These are phyloP conservation scores for Stemphylium lycopersici DNA, from an alignment of 2,329 filamentous ascomycete species.

Conservation along the genomic window DNA sequence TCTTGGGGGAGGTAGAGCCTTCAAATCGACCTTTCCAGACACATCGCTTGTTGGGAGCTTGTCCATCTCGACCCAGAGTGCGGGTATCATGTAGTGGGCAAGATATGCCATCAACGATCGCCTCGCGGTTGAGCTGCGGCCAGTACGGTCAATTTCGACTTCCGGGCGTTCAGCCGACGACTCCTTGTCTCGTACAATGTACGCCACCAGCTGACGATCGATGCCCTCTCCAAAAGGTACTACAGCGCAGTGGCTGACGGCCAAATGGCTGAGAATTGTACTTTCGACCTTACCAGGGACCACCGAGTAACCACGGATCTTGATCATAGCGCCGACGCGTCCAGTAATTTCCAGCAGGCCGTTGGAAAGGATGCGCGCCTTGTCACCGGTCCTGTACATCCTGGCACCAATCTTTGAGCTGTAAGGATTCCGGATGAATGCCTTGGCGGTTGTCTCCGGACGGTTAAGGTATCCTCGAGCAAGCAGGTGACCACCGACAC, in stretches of 20 bases:
- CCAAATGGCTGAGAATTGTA: constrained; percentile 71
- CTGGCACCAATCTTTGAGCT: constrained; percentile 63
- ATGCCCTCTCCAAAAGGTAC: constrained; percentile 77
- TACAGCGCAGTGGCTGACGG: constrained; percentile 74
- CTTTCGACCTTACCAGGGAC: constrained; percentile 79
- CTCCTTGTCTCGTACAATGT: constrained; percentile 72
- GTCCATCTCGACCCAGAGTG: constrained; percentile 75
- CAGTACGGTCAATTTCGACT: constrained; percentile 71
- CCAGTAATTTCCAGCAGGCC: constrained; percentile 77
- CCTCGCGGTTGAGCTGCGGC: constrained; percentile 72
- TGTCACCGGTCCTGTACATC: constrained; percentile 78
- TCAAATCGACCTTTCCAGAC: constrained; percentile 78
- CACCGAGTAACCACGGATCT: constrained; percentile 78
- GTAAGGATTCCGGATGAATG: constrained; percentile 72
- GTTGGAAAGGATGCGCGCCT: constrained; percentile 69
- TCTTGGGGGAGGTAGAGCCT: constrained; percentile 69
- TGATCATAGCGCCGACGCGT: constrained; percentile 79
- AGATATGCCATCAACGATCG: constrained; percentile 69
- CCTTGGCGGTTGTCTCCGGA: constrained; percentile 76
- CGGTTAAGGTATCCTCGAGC: constrained; percentile 80
- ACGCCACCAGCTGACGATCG: constrained; percentile 76
- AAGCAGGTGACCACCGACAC: constrained; percentile 73
- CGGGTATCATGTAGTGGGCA: constrained; percentile 83
- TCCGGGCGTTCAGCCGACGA: constrained; percentile 62
- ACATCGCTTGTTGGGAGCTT: constrained; percentile 76